Evolutionary conservation across 73 alveolate species (phyloP).

Genomic region (Tetrahymena thermophila): DNA sequence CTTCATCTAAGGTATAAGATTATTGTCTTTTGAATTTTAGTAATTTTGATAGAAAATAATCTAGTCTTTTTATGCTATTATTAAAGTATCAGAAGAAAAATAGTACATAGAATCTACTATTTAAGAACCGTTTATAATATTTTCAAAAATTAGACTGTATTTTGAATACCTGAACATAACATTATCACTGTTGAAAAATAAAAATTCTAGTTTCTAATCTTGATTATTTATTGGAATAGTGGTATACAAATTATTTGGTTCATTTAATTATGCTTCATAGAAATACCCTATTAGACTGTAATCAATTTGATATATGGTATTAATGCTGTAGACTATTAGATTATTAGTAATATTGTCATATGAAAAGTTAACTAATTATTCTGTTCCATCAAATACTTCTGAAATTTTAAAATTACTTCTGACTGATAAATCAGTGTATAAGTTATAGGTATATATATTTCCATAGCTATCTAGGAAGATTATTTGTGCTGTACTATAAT

Average conservation of each 20-base stretch:
- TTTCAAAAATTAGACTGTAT: not conserved
- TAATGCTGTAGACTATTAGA: not conserved
- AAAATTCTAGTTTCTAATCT: not conserved
- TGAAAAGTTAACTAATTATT: not conserved
- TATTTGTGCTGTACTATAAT: not conserved
- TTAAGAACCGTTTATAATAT: not conserved
- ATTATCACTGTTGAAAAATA: not conserved
- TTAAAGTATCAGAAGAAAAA: not conserved
- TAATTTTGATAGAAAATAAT: no score
- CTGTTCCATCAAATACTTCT: not conserved
- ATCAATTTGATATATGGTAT: not conserved
- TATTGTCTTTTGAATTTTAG: not conserved
- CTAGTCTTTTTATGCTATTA: not conserved
- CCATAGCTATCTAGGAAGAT: not conserved
- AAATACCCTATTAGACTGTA: not conserved
- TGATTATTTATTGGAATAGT: not conserved
- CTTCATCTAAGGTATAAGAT: not conserved
- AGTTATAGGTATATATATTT: not conserved
- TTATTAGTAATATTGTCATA: not conserved
- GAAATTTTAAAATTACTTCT: not conserved
- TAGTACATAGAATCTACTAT: not conserved
- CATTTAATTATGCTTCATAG: not conserved
- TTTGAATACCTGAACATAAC: not conserved
- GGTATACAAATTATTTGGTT: not conserved
- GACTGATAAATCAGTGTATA: not conserved